Evolutionary conservation across 2,329 filamentous ascomycete species (phyloP), one percentile per base, ranked within the genome.

Genomic region (Lasiodiplodia sp.): DNA sequence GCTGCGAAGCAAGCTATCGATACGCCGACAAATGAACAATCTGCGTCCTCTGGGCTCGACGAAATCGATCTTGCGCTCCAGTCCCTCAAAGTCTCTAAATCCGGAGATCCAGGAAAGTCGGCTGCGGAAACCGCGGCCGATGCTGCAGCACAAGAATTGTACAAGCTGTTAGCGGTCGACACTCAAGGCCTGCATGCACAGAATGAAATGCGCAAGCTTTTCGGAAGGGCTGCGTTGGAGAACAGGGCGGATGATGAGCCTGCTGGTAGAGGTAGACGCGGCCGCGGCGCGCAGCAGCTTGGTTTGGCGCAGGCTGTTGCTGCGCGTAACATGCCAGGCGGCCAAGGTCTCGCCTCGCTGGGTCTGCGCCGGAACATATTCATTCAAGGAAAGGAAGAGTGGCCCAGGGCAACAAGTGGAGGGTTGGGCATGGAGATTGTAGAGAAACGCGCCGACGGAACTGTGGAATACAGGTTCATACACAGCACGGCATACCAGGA

Each of bases 121-220:
- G 78, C 78, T 51, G 75, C 66, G n/a, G 56, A 68, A 37, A 63
- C 38, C 11, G 28, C 72, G 11, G 68, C 76, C 28, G 77, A 80
- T 68, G 77, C 79, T 66, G 81, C 82, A 63, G 77, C 81, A 57
- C 79, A 86, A 60, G 84, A 83, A 83, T 70, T 87, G 77, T 79
- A 81, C 69, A 77, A 84, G 23, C 79, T 91, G 14, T 81, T 92
- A 0, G 81, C 85, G 2, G 82, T 92, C 64, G 90, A 91, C 72
- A 87, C 90, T 0, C 87, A 92, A 72, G 88, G 94, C 73, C 86
- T 99, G 12, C 94, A 95, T 76, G 92, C 92, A 8, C 85, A 91
- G 44, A 97, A 97, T 75, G 96, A 99, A 82, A 97, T 99, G 93
- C 91, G 89, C 68, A 87, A 86, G 71, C 81, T 93, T 0, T 93